phyloP scores from a whole-genome alignment of 352 stramenopile genomes.

The Pythium utonaiense region DNA sequence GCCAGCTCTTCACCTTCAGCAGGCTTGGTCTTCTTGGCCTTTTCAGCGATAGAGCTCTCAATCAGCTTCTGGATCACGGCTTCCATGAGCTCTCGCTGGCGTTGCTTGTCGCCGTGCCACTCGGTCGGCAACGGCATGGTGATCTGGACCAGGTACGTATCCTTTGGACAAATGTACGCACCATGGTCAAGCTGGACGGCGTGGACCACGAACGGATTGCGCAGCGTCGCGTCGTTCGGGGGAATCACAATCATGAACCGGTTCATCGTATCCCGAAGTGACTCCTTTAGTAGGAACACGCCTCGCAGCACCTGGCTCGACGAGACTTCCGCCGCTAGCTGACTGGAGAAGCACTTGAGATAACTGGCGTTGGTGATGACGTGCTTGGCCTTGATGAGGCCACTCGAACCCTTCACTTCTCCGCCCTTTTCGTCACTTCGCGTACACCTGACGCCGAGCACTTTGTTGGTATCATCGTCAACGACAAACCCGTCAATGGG shows the following conservation, averaged over 20 bases:
- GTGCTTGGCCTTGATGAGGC: constrained; percentile 39
- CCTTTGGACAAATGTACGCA: constrained; percentile 60
- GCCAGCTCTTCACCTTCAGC: constrained; percentile 6
- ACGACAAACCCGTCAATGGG: constrained; percentile 57
- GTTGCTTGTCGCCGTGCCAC: constrained; percentile 34
- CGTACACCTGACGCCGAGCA: constrained; percentile 37
- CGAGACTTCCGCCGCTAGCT: constrained; percentile 3
- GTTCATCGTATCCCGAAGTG: constrained; percentile 37
- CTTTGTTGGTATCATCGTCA: constrained; percentile 27
- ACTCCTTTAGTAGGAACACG: constrained; percentile 48
- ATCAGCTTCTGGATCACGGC: constrained; percentile 33
- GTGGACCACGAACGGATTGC: constrained; percentile 66
- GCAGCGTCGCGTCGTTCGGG: constrained; percentile 42
- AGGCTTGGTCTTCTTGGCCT: neutral
- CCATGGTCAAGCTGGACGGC: constrained; percentile 66
- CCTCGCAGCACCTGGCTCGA: constrained; percentile 49
- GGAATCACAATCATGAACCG: constrained; percentile 69
- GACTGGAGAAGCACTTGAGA: constrained; percentile 5
- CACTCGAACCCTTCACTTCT: constrained; percentile 1
- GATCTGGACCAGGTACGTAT: constrained; percentile 60
- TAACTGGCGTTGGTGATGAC: constrained; percentile 65
- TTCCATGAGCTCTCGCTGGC: constrained; percentile 37
- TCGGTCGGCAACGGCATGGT: constrained; percentile 46
- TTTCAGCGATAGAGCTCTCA: constrained; percentile 21
- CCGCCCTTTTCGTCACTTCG: constrained; percentile 25